These are phyloP conservation scores for Dimargaris xerosporica DNA, from an alignment of 192 early-diverging fungal genomes.

Conservation along the genomic window DNA sequence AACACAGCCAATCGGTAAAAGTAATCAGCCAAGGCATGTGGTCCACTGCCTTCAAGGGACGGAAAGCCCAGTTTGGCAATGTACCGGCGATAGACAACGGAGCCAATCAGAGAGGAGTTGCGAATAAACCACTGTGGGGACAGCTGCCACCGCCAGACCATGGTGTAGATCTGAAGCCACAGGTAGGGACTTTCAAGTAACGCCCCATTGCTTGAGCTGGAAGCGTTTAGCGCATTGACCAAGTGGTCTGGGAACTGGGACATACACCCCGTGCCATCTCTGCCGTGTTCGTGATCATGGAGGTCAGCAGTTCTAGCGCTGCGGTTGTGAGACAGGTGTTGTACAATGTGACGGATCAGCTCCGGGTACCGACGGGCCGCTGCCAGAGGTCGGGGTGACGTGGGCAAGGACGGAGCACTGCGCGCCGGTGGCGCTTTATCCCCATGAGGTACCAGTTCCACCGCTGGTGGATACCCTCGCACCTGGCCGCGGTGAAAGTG, in stretches of 20 bases:
- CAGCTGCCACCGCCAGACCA: slow-evolving; percentile 61
- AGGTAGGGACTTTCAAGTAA: slow-evolving; percentile 21
- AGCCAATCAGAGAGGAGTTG: slow-evolving; percentile 56
- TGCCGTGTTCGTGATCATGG: slow-evolving; percentile 5
- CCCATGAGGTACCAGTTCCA: not conserved
- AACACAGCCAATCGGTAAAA: slow-evolving; percentile 67
- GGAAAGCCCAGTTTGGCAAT: slow-evolving; percentile 33
- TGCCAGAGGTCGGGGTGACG: no score
- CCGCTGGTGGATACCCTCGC: not conserved
- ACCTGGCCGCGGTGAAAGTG: slow-evolving; percentile 13
- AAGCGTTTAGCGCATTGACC: no score
- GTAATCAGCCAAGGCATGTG: slow-evolving; percentile 55
- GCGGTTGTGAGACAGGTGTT: not conserved
- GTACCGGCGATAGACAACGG: slow-evolving; percentile 33
- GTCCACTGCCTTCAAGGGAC: slow-evolving; percentile 39
- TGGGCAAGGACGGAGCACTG: slow-evolving; percentile 14
- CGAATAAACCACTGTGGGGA: slow-evolving; percentile 72
- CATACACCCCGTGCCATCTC: no score
- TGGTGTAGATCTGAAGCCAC: slow-evolving; percentile 18
- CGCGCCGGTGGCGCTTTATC: slow-evolving; percentile 13
- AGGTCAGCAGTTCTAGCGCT: not conserved
- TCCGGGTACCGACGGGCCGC: slow-evolving; percentile 4
- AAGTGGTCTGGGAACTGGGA: no score
- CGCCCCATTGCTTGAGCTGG: slow-evolving; percentile 4
- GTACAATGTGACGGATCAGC: slow-evolving; percentile 6